A percentile compares a stretch with the other conserved stretches of the same genome.
Evolutionary conservation across 2,329 filamentous ascomycete species (phyloP).

Genomic region (Ceratocystis destructans): DNA sequence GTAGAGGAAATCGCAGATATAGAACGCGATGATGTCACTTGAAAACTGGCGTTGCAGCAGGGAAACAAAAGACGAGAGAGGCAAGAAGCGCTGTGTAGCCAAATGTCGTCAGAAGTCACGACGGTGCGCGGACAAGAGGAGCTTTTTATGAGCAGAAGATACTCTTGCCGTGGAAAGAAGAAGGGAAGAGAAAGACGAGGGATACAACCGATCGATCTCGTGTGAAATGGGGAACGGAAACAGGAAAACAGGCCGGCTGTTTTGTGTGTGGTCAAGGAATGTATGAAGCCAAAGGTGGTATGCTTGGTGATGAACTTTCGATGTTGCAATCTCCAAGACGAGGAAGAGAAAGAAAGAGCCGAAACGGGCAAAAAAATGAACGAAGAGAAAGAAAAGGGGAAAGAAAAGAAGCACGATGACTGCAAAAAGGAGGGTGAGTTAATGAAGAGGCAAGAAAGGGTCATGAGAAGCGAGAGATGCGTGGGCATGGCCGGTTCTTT

Average conservation of each 20-base stretch:
- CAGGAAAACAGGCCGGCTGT: neutral
- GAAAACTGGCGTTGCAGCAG: neutral
- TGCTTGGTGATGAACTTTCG: neutral
- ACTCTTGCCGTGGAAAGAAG: too few species aligned
- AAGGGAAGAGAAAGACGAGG: neutral
- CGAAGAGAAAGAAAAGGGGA: neutral
- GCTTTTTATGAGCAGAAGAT: neutral
- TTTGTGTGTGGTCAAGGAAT: neutral
- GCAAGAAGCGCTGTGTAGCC: neutral
- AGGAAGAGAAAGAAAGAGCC: conserved; percentile 2
- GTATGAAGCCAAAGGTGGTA: neutral
- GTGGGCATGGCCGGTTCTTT: conserved; percentile 9
- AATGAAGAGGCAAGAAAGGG: neutral
- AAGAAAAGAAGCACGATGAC: conserved; percentile 10
- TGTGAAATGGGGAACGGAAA: conserved; percentile 6
- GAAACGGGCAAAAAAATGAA: conserved; percentile 7
- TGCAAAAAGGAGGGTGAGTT: conserved; percentile 1
- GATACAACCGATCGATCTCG: neutral
- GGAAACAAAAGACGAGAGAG: neutral
- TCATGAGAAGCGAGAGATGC: neutral
- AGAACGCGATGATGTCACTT: neutral
- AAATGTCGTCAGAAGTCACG: neutral
- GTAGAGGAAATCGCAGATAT: too few species aligned
- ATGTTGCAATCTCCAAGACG: neutral
- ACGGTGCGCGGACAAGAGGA: neutral